phyloP scores from a whole-genome alignment of 805 yeast genomes.

The Barnettozyma botsteinii region DNA sequence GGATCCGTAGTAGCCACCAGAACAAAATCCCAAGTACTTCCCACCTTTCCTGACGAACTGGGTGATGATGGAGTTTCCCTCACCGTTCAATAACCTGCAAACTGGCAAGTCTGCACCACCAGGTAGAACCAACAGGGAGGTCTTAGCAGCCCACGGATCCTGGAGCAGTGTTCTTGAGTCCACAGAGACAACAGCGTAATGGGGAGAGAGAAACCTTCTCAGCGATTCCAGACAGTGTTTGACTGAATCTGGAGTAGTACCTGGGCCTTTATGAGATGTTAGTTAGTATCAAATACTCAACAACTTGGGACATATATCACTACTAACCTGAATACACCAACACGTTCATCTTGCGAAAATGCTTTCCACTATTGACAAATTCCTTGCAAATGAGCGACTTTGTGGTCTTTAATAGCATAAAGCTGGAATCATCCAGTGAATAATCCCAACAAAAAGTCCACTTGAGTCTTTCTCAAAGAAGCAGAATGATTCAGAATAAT shows the following conservation, averaged over 20 bases:
- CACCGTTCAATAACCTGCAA: conserved; percentile 66
- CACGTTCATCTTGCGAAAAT: conserved; percentile 56
- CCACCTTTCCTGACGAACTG: conserved; percentile 79
- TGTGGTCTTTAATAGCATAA: conserved; percentile 2
- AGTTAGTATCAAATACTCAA: background rate
- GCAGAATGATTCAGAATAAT: conserved; percentile 1
- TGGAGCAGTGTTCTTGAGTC: conserved; percentile 53
- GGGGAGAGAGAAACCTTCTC: conserved; percentile 69
- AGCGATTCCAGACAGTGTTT: conserved; percentile 77
- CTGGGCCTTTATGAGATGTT: conserved; percentile 46
- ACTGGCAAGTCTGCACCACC: conserved; percentile 97
- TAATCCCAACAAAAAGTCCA: background rate
- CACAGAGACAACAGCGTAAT: conserved; percentile 78
- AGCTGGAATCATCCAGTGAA: background rate
- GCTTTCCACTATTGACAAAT: too few species aligned
- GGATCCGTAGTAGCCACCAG: conserved; percentile 89
- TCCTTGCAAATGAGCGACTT: background rate
- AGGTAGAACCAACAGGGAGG: conserved; percentile 78
- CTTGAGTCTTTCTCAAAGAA: background rate
- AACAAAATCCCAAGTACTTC: conserved; percentile 79
- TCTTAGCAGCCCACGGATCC: conserved; percentile 87
- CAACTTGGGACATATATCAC: conserved; percentile 2
- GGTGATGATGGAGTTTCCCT: conserved; percentile 53
- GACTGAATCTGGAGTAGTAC: conserved; percentile 83
- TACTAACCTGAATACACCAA: conserved; percentile 59